Percentiles rank a stretch among this genome's conserved stretches.
These are phyloP conservation scores for Xylaria sp. DNA, from an alignment of 2,329 filamentous ascomycete genomes.

Conservation along the genomic window DNA sequence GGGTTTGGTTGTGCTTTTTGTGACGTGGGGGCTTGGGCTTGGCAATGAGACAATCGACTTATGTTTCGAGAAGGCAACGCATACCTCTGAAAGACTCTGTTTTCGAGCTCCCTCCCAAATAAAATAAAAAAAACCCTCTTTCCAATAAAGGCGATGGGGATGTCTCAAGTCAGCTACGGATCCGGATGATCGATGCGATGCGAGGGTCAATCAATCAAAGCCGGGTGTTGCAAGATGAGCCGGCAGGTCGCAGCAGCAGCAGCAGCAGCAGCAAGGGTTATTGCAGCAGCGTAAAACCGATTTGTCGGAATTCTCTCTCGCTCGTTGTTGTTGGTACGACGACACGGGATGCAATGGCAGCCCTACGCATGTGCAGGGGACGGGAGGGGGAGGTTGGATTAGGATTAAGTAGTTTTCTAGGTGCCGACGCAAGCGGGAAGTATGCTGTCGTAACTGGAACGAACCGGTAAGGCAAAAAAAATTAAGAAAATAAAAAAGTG, in stretches of 20 bases:
- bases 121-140: too few species aligned
- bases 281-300: not conserved
- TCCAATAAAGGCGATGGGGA: constrained; percentile 16
- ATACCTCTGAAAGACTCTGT: not conserved
- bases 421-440: not conserved
- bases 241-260: too few species aligned
- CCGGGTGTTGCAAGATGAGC: constrained; percentile 6
- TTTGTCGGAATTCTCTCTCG: not conserved
- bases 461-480: not conserved
- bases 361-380: not conserved
- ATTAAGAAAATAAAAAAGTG: not conserved
- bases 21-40: not conserved
- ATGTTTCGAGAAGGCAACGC: not conserved
- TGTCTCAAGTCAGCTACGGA: constrained; percentile 28
- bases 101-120: constrained; percentile 6
- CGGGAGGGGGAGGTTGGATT: not conserved
- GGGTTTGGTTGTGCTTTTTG: not conserved
- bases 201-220: constrained; percentile 19
- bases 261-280: too few species aligned
- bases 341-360: too few species aligned
- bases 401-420: not conserved
- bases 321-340: not conserved
- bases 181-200: constrained; percentile 8
- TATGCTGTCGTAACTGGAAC: too few species aligned
- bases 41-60: not conserved